Conservation (phyloP, 2,329 filamentous ascomycete species). For the Plenodomus tracheiphilus region DNA sequence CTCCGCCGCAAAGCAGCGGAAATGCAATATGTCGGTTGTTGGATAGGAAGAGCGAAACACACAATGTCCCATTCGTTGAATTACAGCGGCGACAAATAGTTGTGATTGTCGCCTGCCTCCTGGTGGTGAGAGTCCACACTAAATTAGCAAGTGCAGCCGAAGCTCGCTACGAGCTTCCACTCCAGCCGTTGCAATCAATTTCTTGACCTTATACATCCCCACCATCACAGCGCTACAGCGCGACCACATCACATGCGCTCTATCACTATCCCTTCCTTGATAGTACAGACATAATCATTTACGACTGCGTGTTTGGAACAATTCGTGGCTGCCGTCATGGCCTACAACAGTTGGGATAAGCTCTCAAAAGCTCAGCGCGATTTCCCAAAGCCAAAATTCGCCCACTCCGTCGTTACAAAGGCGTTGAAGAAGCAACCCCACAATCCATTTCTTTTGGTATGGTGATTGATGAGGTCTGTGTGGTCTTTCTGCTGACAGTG, state of each 20-base stretch:
- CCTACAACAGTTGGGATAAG: slow-evolving; percentile 41
- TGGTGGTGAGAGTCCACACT: not conserved
- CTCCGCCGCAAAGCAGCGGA: too few relatives aligned
- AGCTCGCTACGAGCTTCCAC: slow-evolving; percentile 15
- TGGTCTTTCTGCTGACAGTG: not conserved
- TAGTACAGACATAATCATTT: not conserved
- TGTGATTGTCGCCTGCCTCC: not conserved
- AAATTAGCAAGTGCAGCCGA: slow-evolving; percentile 13
- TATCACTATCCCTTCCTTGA: slow-evolving; percentile 3
- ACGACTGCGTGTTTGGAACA: not conserved
- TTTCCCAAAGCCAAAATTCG: slow-evolving; percentile 41
- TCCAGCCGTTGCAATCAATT: slow-evolving; percentile 7
- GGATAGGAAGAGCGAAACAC: too few relatives aligned
- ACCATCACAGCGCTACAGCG: slow-evolving; percentile 8
- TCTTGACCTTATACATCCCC: slow-evolving; percentile 13
- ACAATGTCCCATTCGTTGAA: too few relatives aligned
- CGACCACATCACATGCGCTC: slow-evolving; percentile 7
- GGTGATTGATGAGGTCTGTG: slow-evolving; percentile 1
- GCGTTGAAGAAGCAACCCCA: slow-evolving; percentile 41
- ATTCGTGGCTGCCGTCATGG: slow-evolving; percentile 24
- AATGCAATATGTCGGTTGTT: too few relatives aligned
- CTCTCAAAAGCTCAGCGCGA: slow-evolving; percentile 36
- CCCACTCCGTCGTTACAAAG: slow-evolving; percentile 36
- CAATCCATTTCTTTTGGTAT: slow-evolving; percentile 42
- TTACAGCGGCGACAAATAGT: too few relatives aligned